Base-by-base conservation (phyloP, 805 yeast species). In the Pichia sporocuriosa region DNA sequence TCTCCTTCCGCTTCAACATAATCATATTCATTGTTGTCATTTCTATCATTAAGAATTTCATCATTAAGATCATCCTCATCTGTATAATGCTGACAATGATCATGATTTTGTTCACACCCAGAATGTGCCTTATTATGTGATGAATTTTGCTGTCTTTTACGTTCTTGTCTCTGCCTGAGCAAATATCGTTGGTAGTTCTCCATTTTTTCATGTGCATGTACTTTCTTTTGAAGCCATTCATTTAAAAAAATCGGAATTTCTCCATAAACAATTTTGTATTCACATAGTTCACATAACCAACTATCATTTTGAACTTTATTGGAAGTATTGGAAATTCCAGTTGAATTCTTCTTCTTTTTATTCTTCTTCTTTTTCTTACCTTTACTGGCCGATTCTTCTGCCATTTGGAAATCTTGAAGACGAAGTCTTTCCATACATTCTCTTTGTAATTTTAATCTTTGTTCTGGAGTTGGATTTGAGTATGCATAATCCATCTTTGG, bases 211-310 rank as follows among this genome's bases (percentile, higher is more conserved):
- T 61, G 50, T 26, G 55, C 55, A 32, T 39, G 48, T 27, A 64
- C 51, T 36, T 63, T 61, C 37, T 57, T 57, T 40, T 70, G 67
- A 43, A 66, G 65, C 72, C 74, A 69, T 46, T 65, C 63, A 49
- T 70, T 65, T 57, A 70, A 56, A 45, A 66, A 67, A 20, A 57
- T 45, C 1, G 79, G 78, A 42, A 67, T 65, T 24, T 53, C 53
- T 2, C 79, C 78, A 51, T 59, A 73, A 4, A 72, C 63, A 9
- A 62, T 61, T 50, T 72, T 75, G 53, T 69, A 73, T 47, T 72
- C 73, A 56, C 79, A 73, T 34, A 73, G 63, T 36, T 70, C 59
- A 52, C 79, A 73, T 2, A 48, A 38, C 59, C 59, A 58, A 9
- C 10, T 16, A 25, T 24, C 30, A 28, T 37, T 39, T 6, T 33